A percentile compares a stretch with the other conserved stretches of the same genome.
Evolutionary conservation across 169 alveolate species (phyloP).

Genomic region (Cryptosporidium felis): DNA sequence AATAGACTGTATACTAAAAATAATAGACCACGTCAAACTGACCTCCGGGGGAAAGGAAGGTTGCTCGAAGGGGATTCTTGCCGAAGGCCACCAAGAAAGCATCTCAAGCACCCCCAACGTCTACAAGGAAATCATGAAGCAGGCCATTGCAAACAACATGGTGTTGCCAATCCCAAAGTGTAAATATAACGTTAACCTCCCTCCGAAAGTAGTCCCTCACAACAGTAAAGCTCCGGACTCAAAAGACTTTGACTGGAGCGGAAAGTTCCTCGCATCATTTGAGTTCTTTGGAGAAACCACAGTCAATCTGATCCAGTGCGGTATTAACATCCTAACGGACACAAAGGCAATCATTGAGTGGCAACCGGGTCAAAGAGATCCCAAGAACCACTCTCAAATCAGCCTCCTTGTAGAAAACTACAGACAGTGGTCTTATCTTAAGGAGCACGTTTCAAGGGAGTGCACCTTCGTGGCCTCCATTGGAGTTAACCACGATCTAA

Average conservation of each 20-base stretch:
- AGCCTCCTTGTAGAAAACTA: slow-evolving; percentile 30
- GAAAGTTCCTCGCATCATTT: slow-evolving; percentile 55
- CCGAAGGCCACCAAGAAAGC: too few relatives aligned
- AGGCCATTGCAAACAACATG: slow-evolving; percentile 18
- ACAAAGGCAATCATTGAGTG: background rate
- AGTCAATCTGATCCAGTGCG: slow-evolving; percentile 34
- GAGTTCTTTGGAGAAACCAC: slow-evolving; percentile 64
- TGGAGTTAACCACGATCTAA: slow-evolving; percentile 30
- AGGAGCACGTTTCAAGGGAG: slow-evolving; percentile 64
- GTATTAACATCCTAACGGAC: background rate
- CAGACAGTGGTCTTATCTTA: slow-evolving; percentile 65
- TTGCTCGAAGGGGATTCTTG: background rate
- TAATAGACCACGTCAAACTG: slow-evolving; percentile 8
- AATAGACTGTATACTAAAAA: slow-evolving; percentile 34
- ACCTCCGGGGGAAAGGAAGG: background rate
- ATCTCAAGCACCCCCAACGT: background rate
- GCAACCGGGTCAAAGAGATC: background rate
- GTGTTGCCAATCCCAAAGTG: slow-evolving; percentile 38
- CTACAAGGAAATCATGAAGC: slow-evolving; percentile 28
- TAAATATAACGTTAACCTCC: background rate
- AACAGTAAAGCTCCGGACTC: too few relatives aligned
- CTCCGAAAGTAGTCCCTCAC: too few relatives aligned
- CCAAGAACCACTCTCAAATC: background rate
- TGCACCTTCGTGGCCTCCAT: slow-evolving; percentile 69
- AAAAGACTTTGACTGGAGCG: slow-evolving; percentile 47